A percentile compares a stretch with the other conserved stretches of the same genome.
These are phyloP conservation scores for Jackrogersella multiformis DNA, from an alignment of 495 filamentous ascomycete genomes.

Conservation along the genomic window DNA sequence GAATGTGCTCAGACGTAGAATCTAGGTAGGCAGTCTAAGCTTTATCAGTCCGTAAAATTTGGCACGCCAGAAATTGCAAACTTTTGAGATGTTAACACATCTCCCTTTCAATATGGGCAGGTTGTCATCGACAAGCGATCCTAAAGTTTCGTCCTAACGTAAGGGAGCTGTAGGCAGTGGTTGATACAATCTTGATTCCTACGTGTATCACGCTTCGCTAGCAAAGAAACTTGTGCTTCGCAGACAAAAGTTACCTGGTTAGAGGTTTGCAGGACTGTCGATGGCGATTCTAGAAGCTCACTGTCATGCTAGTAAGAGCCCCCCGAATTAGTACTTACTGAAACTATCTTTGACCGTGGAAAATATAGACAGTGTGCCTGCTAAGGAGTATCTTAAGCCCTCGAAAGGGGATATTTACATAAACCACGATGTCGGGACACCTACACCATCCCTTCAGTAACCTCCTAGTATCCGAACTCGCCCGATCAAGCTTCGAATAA, in stretches of 20 bases:
- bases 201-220: background rate
- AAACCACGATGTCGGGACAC: background rate
- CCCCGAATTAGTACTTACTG: background rate
- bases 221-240: background rate
- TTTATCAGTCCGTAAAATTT: constrained; percentile 10
- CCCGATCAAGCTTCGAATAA: background rate
- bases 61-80: constrained; percentile 1
- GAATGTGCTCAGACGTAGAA: constrained; percentile 30
- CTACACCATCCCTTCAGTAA: background rate
- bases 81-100: constrained; percentile 6
- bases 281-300: background rate
- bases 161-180: background rate
- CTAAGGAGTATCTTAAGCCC: background rate
- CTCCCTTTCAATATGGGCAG: constrained; percentile 1
- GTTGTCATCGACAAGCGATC: background rate
- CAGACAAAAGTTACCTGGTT: background rate
- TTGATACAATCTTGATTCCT: background rate
- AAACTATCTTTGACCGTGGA: background rate
- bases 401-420: background rate
- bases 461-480: background rate
- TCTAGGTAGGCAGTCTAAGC: constrained; percentile 4
- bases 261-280: too few relatives aligned
- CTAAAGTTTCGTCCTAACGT: background rate
- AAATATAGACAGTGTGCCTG: background rate
- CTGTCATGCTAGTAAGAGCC: background rate